phyloP scores from a whole-genome alignment of 2,329 filamentous ascomycete species.

The Fusarium pseudograminearum region DNA sequence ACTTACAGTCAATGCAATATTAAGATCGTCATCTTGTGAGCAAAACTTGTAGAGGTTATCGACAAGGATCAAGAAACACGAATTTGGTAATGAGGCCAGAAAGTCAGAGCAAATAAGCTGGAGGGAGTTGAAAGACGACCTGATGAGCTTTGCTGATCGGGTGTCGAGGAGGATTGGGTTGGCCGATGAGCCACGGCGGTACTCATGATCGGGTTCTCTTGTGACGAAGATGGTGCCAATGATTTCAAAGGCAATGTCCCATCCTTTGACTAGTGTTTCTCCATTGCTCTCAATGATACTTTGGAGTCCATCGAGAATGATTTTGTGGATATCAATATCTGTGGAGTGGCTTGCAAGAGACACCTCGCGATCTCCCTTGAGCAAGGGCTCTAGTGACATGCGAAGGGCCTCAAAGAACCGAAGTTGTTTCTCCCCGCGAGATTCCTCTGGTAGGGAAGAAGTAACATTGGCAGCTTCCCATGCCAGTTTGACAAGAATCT shows the following conservation, averaged over 20 bases:
- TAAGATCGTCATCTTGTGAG: slow-evolving; percentile 89
- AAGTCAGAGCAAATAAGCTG: slow-evolving; percentile 98
- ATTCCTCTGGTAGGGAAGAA: slow-evolving; percentile 62
- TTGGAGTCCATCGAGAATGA: slow-evolving; percentile 82
- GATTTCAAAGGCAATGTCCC: slow-evolving; percentile 87
- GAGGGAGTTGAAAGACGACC: slow-evolving; percentile 87
- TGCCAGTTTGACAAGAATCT: slow-evolving; percentile 70
- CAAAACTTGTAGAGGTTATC: slow-evolving; percentile 92
- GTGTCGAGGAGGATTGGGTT: slow-evolving; percentile 59
- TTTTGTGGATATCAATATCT: slow-evolving; percentile 83
- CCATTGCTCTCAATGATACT: slow-evolving; percentile 88
- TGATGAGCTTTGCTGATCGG: slow-evolving; percentile 79
- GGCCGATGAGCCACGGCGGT: slow-evolving; percentile 47
- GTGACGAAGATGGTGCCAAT: slow-evolving; percentile 82
- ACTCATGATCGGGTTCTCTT: slow-evolving; percentile 52
- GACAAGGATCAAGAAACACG: slow-evolving; percentile 81
- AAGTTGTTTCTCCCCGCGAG: slow-evolving; percentile 74
- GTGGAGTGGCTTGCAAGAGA: slow-evolving; percentile 71
- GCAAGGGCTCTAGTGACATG: slow-evolving; percentile 67
- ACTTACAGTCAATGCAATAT: slow-evolving; percentile 89
- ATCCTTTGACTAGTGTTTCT: slow-evolving; percentile 83
- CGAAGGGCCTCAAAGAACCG: slow-evolving; percentile 76
- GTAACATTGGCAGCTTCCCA: slow-evolving; percentile 70
- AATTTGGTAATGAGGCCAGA: slow-evolving; percentile 76
- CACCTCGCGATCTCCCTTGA: slow-evolving; percentile 63